Evolutionary conservation across 768 basidiomycete species (phyloP).

Genomic region (Imleria badia): DNA sequence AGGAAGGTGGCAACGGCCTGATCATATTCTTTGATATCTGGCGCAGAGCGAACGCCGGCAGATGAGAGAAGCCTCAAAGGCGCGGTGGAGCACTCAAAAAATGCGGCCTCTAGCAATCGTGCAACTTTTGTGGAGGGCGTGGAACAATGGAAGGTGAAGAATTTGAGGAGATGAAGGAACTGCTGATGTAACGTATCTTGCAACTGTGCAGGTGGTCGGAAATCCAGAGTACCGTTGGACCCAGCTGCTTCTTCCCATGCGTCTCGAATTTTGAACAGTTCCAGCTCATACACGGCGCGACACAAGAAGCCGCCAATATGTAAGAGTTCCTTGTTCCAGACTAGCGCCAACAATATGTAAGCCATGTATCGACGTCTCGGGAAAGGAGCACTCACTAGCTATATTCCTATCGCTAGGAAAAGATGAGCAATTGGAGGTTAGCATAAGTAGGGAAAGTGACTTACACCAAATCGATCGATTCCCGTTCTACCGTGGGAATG

Average conservation of each 20-base stretch:
- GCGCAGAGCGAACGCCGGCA: conserved; percentile 53
- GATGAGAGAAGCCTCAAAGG: background rate
- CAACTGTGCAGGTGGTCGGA: background rate
- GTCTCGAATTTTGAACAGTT: background rate
- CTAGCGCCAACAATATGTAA: background rate
- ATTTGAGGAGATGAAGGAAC: conserved; percentile 75
- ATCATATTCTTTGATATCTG: conserved; percentile 70
- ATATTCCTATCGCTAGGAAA: background rate
- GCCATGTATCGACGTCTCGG: too few species aligned
- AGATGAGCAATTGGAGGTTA: background rate
- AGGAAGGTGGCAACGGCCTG: conserved; percentile 67
- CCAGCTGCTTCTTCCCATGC: background rate
- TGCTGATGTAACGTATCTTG: conserved; percentile 40
- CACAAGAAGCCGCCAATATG: background rate
- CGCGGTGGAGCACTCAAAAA: conserved; percentile 60
- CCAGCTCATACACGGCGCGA: background rate
- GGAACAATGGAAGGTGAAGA: conserved; percentile 11
- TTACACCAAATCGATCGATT: background rate
- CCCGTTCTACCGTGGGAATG: background rate
- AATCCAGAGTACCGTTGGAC: background rate
- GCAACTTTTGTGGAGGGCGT: conserved; percentile 82
- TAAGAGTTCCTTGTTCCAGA: background rate
- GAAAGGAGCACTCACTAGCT: background rate
- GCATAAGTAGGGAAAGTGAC: background rate
- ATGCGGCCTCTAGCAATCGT: conserved; percentile 62